Evolutionary conservation across 2,329 filamentous ascomycete genomes (phyloP).

Genomic region (Pseudopithomyces chartarum): DNA sequence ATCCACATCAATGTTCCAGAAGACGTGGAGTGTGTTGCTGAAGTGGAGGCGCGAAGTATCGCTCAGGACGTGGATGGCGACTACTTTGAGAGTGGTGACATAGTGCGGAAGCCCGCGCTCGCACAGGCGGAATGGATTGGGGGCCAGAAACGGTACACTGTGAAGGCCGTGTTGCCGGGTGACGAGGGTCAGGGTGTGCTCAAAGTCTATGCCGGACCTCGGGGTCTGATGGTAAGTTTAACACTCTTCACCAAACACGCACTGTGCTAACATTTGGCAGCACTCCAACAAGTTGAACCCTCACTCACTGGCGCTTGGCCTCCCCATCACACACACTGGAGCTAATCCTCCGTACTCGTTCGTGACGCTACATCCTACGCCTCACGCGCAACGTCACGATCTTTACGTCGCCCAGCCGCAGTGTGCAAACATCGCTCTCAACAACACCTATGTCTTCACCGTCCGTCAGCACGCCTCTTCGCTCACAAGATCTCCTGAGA

Average conservation of each 20-base stretch:
- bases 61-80: slow-evolving; percentile 87
- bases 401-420: slow-evolving; percentile 97
- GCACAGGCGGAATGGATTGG: slow-evolving; percentile 90
- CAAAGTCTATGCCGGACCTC: slow-evolving; percentile 91
- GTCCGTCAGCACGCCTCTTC: slow-evolving; percentile 88
- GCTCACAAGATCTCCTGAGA: slow-evolving; percentile 43
- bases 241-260: background rate
- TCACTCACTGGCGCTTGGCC: slow-evolving; percentile 82
- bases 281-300: slow-evolving; percentile 97
- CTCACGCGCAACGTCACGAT: slow-evolving; percentile 95
- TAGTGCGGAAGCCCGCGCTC: slow-evolving; percentile 82
- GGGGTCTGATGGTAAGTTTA: slow-evolving; percentile 76
- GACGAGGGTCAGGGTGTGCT: slow-evolving; percentile 88
- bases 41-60: slow-evolving; percentile 85
- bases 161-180: slow-evolving; percentile 89
- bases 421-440: slow-evolving; percentile 82
- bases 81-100: slow-evolving; percentile 88
- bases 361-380: slow-evolving; percentile 88
- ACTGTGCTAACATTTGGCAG: slow-evolving; percentile 32
- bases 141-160: slow-evolving; percentile 86
- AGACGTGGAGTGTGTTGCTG: slow-evolving; percentile 89
- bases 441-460: slow-evolving; percentile 97
- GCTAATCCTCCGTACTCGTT: slow-evolving; percentile 96
- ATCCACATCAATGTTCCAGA: slow-evolving; percentile 84
- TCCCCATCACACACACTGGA: slow-evolving; percentile 89